phyloP scores from a whole-genome alignment of 352 stramenopile genomes.

The Phytophthora podocarpi region DNA sequence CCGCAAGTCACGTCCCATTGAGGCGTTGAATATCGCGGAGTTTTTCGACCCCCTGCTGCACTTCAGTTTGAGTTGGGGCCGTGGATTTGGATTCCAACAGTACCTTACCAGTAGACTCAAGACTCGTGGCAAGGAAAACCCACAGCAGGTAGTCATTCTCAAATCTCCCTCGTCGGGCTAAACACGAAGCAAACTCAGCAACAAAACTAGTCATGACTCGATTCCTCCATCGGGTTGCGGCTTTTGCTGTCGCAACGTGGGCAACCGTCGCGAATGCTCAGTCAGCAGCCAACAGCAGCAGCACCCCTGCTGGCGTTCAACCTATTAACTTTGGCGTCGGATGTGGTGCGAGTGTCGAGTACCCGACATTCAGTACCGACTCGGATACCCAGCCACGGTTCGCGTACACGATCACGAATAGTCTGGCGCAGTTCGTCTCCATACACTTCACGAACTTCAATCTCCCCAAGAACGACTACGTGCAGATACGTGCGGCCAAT shows the following conservation, averaged over 20 bases:
- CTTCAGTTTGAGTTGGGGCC: no score
- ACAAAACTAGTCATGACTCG: slow-evolving; percentile 21
- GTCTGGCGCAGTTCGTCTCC: slow-evolving; percentile 57
- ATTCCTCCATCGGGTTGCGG: slow-evolving; percentile 19
- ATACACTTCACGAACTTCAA: slow-evolving; percentile 75
- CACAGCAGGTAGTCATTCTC: slow-evolving; percentile 24
- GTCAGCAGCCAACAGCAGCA: slow-evolving; percentile 17
- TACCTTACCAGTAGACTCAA: slow-evolving; percentile 1
- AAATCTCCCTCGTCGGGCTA: slow-evolving; percentile 18
- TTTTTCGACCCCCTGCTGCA: slow-evolving; percentile 19
- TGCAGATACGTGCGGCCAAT: slow-evolving; percentile 49
- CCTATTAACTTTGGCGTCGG: slow-evolving; percentile 39
- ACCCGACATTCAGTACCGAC: slow-evolving; percentile 23
- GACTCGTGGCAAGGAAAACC: not conserved
- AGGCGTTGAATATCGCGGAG: slow-evolving; percentile 7
- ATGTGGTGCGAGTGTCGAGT: slow-evolving; percentile 26
- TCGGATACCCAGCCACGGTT: slow-evolving; percentile 34
- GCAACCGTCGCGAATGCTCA: slow-evolving; percentile 15
- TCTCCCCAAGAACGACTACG: slow-evolving; percentile 57
- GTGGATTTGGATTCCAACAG: not conserved
- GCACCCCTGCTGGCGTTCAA: slow-evolving; percentile 27
- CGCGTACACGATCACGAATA: slow-evolving; percentile 48
- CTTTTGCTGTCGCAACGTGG: slow-evolving; percentile 21
- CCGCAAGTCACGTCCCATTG: slow-evolving; percentile 16
- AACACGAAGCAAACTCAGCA: slow-evolving; percentile 7